Evolutionary conservation across 805 yeast species (phyloP).

Genomic region (Wickerhamomyces chaumierensis): DNA sequence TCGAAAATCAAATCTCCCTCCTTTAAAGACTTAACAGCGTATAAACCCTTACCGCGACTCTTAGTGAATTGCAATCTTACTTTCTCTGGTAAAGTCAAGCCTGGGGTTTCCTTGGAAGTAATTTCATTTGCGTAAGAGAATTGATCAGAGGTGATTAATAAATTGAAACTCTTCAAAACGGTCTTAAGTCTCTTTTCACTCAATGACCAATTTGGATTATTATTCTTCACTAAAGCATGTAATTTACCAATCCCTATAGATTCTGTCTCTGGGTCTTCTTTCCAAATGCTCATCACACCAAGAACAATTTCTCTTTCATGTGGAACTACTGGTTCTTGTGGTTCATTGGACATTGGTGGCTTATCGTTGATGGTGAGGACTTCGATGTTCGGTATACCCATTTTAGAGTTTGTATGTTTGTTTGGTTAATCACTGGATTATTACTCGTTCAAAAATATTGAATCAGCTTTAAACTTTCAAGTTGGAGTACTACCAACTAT

Average conservation of each 20-base stretch:
- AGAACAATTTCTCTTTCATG: slow-evolving; percentile 23
- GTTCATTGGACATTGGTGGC: neutral
- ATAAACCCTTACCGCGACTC: slow-evolving; percentile 50
- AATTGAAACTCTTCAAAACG: slow-evolving; percentile 44
- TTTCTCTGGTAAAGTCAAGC: slow-evolving; percentile 25
- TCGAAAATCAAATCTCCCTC: slow-evolving; percentile 49
- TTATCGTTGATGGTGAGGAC: slow-evolving; percentile 21
- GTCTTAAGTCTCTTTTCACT: slow-evolving; percentile 46
- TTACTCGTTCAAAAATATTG: too few relatives aligned
- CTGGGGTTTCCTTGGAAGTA: slow-evolving; percentile 37
- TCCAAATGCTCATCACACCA: slow-evolving; percentile 56
- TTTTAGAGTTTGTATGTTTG: too few relatives aligned
- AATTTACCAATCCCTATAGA: slow-evolving; percentile 43
- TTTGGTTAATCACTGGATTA: neutral
- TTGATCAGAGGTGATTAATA: slow-evolving; percentile 31
- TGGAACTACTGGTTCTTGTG: slow-evolving; percentile 15
- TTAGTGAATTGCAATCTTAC: slow-evolving; percentile 39
- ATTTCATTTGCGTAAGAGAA: slow-evolving; percentile 45
- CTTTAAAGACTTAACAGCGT: slow-evolving; percentile 33
- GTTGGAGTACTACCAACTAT: too few relatives aligned
- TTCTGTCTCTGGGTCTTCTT: slow-evolving; percentile 52
- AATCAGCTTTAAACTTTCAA: too few relatives aligned
- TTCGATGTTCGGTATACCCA: slow-evolving; percentile 16
- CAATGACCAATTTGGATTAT: slow-evolving; percentile 40
- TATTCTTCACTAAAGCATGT: slow-evolving; percentile 34